Base-by-base conservation (phyloP, 1,284 basidiomycete species). In the Inonotus obliquus region DNA sequence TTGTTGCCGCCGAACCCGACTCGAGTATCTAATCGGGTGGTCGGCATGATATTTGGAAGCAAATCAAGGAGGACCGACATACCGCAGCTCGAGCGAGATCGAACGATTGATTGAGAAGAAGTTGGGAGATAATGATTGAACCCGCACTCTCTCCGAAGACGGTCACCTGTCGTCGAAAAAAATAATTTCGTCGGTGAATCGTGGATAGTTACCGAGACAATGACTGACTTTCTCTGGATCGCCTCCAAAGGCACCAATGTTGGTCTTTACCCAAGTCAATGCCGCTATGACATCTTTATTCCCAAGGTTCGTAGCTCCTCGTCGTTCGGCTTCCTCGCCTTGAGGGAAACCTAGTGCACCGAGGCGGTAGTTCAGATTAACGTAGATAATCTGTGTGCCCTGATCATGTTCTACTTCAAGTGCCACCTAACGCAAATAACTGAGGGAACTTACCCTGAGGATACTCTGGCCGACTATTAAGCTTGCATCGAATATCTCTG, bases 141-240 rank as follows among this genome's bases (percentile, higher is more conserved):
- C 83, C 83, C 5, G 82, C 82, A 65, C 81, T 83, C 67, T 84
- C 74, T 7, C 82, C 83, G 63, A 82, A 80, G 4, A 81, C 69
- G 0, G 81, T 84, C 21, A 84, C 79, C 76, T 80, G 7, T 11
- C 13, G 14, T 6, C n/a, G n/a, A 5, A 62, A 6, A 21, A 44
- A n/a, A 35, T 49, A 23, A 3, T 29, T 19, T 23, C 23, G n/a
- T 9, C 41, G 35, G 21, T 39, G 27, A 23, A 17, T 53, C 27
- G 48, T 25, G 45, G 6, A n/a, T 27, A 4, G 35, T 17, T n/a
- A 37, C 35, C 5, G 13, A 21, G 3, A 25, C 19, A 44, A n/a
- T 41, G 25, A 23, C 47, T n/a, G 23, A 76, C 79, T 70, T 80
- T 79, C 13, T 52, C 62, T 25, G 75, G 76, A 65, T 83, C 80